Percentiles rank a stretch among this genome's conserved stretches.
Evolutionary conservation across 495 filamentous ascomycete species (phyloP).

Genomic region (Podospora pseudopauciseta): DNA sequence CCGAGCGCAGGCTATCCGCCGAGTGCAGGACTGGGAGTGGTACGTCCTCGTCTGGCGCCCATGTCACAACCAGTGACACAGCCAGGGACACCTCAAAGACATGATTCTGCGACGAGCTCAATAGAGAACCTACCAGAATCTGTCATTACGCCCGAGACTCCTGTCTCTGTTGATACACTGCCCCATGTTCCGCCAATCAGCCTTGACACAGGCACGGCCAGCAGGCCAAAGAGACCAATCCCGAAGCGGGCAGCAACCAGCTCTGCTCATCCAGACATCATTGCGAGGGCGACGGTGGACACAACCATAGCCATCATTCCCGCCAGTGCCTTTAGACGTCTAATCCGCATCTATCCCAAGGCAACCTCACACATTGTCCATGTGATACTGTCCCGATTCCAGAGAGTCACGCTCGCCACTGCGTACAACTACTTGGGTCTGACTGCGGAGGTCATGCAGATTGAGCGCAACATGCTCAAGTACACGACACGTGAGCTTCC

Average conservation of each 20-base stretch:
- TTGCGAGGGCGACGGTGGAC: constrained; percentile 92
- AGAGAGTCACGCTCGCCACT: constrained; percentile 89
- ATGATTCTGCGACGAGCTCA: constrained; percentile 19
- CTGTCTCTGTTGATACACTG: constrained; percentile 25
- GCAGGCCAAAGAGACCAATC: constrained; percentile 24
- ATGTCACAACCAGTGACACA: constrained; percentile 23
- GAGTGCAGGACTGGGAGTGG: constrained; percentile 44
- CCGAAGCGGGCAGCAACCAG: constrained; percentile 51
- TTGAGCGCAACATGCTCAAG: constrained; percentile 85
- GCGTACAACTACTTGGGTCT: constrained; percentile 91
- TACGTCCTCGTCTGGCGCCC: constrained; percentile 5
- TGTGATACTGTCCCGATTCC: constrained; percentile 89
- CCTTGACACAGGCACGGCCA: constrained; percentile 49
- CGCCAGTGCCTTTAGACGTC: constrained; percentile 85
- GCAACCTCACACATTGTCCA: constrained; percentile 97
- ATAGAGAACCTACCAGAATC: constrained; percentile 24
- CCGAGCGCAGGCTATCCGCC: constrained; percentile 35
- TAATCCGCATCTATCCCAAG: constrained; percentile 93
- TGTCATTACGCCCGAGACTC: constrained; percentile 20
- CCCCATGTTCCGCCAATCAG: constrained; percentile 68
- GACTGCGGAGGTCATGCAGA: constrained; percentile 83
- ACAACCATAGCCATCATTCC: constrained; percentile 98
- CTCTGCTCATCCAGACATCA: constrained; percentile 94
- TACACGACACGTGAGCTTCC: constrained; percentile 90
- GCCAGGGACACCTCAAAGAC: constrained; percentile 34